phyloP scores from a whole-genome alignment of 345 rosid genomes.

The Punica granatum region DNA sequence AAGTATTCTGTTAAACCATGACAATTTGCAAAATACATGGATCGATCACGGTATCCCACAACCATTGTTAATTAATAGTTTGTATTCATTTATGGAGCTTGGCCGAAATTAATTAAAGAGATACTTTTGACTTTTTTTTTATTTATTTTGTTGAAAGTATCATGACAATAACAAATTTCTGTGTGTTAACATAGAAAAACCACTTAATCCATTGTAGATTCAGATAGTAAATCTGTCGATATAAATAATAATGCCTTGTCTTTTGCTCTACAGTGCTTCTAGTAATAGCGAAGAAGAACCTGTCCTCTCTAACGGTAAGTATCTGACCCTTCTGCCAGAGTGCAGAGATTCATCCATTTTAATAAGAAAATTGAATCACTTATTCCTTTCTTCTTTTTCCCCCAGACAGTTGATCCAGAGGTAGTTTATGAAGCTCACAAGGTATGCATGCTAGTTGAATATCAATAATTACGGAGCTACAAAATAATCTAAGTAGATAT shows the following conservation, averaged over 20 bases:
- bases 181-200: too few relatives aligned
- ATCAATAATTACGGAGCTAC: neutral
- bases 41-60: too few relatives aligned
- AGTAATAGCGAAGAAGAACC: slow-evolving; percentile 48
- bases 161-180: too few relatives aligned
- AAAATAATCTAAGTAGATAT: neutral
- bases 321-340: slow-evolving; percentile 2
- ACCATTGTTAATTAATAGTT: too few relatives aligned
- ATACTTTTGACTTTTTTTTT: too few relatives aligned
- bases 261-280: slow-evolving; percentile 48
- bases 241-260: neutral
- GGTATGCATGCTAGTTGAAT: slow-evolving; percentile 30
- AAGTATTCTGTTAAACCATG: too few relatives aligned
- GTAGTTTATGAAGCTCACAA: slow-evolving; percentile 65
- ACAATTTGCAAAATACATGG: too few relatives aligned
- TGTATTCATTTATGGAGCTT: too few relatives aligned
- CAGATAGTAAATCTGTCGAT: neutral
- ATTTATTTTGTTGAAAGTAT: too few relatives aligned
- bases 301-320: slow-evolving; percentile 65
- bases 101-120: too few relatives aligned
- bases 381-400: slow-evolving; percentile 8
- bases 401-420: slow-evolving; percentile 51
- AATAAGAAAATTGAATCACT: neutral
- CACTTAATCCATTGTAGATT: too few relatives aligned
- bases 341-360: slow-evolving; percentile 5